A percentile compares a stretch with the other conserved stretches of the same genome.
These are phyloP conservation scores for Cyclotella sp. DNA, from an alignment of 108 stramenopile genomes.

Conservation along the genomic window DNA sequence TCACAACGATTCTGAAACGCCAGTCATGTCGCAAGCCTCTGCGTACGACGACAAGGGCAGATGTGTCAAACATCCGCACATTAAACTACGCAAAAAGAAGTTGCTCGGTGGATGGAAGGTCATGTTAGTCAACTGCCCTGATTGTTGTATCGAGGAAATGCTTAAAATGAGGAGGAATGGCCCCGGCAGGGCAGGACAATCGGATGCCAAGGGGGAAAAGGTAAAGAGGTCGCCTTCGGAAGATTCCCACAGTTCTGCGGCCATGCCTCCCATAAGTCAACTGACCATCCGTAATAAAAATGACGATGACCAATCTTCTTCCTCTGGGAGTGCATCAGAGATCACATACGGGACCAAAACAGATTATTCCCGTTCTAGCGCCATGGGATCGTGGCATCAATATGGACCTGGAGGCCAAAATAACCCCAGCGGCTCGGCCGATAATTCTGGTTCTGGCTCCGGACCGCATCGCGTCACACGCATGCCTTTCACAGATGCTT, in stretches of 20 bases:
- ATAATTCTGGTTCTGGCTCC: slow-evolving; percentile 19
- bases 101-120: slow-evolving; percentile 56
- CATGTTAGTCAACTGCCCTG: slow-evolving; percentile 41
- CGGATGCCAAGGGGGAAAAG: background rate
- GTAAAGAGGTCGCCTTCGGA: background rate
- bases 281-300: slow-evolving; percentile 6
- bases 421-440: background rate
- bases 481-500: slow-evolving; percentile 70
- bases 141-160: slow-evolving; percentile 49
- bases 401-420: slow-evolving; percentile 8
- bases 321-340: slow-evolving; percentile 36
- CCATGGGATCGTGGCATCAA: slow-evolving; percentile 22
- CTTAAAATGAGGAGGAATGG: slow-evolving; percentile 32
- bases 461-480: slow-evolving; percentile 49
- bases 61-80: slow-evolving; percentile 48
- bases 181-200: background rate
- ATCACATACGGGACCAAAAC: slow-evolving; percentile 45
- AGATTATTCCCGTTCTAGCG: slow-evolving; percentile 14
- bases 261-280: slow-evolving; percentile 17
- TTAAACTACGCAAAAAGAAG: slow-evolving; percentile 48
- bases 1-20: slow-evolving; percentile 6
- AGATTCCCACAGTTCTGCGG: slow-evolving; percentile 14
- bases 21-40: slow-evolving; percentile 11
- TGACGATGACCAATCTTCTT: slow-evolving; percentile 31
- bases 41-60: slow-evolving; percentile 44